Conservation (phyloP, 176 grass and related monocot genomes). For the Oryza nivara region DNA sequence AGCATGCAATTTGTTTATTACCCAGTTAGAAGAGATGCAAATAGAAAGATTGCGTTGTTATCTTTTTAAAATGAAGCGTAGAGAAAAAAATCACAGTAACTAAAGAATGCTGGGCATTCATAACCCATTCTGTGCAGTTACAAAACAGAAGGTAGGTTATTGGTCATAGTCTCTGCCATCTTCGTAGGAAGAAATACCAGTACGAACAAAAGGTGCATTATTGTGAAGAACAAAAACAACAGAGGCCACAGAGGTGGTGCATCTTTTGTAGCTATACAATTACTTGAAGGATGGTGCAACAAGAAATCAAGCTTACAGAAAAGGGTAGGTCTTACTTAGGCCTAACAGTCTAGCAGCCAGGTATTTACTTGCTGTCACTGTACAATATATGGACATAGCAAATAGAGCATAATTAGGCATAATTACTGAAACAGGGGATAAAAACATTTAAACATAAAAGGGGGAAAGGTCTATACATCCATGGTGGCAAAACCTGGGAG, state of each 20-base stretch:
- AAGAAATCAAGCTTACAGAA: conserved; percentile 1
- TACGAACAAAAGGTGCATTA: not conserved
- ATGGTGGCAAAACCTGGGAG: not conserved
- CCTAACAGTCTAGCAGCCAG: not conserved
- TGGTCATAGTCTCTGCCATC: not conserved
- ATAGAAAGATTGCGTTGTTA: too few species aligned
- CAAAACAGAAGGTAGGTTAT: not conserved
- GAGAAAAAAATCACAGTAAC: not conserved
- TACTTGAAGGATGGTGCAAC: not conserved
- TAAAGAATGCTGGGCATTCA: not conserved
- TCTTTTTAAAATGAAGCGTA: not conserved
- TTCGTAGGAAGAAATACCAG: not conserved
- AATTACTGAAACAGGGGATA: not conserved
- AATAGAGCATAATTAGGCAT: not conserved
- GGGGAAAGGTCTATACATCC: not conserved
- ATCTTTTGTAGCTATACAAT: not conserved
- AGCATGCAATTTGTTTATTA: too few species aligned
- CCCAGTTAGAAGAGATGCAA: too few species aligned
- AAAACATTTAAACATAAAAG: not conserved
- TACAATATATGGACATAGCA: not conserved
- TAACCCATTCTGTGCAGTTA: not conserved
- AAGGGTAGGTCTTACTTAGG: not conserved
- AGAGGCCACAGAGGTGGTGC: not conserved
- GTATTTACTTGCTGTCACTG: not conserved
- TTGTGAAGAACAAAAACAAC: not conserved